Evolutionary conservation across 2,329 filamentous ascomycete species (phyloP), one percentile per base, ranked within the genome.

Genomic region (Sporothrix curviconia): DNA sequence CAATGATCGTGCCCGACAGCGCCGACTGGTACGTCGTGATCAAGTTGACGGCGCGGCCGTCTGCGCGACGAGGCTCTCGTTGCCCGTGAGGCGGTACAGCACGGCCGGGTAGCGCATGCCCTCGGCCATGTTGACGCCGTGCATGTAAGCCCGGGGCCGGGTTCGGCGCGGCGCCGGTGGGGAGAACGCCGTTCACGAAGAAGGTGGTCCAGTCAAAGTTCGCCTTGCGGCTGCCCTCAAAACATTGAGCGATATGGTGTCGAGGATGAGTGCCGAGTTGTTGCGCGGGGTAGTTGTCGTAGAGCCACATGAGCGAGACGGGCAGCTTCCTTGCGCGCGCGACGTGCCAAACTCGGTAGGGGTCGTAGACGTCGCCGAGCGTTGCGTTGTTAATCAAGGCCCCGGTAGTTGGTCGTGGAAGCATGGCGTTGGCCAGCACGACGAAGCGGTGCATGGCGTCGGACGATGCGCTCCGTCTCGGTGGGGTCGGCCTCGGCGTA

Each of bases 101-200:
- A 76, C 73, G 1, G 75, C 75, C 8, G 70, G 66, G 32, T 72
- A 70, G 64, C 78, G 78, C 39, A 79, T 69, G 11, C 71, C 75
- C 70, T 77, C 71, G 2, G 71, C 76, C 34, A 74, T 69, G 60
- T 78, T 79, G 39, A 78, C 76, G 3, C 72, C 76, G 58, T 79
- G 77, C 24, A 71, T 65, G 59, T n/a, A 71, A 77, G 5, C 70
- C 54, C 42, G 42, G 36, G 42, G 28, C 47, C 30, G 39, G 70
- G 59, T 70, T 76, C 17, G 72, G 64, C 7, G 70, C 66, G 22
- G 53, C 54, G 0, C 68, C 64, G 34, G 71, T 61, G 8, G 66
- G 67, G 52, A 73, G 67, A 15, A 70, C 61, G 39, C 72, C 70
- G 6, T 67, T 63, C 57, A 71, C 69, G 53, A 72, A 66, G 62